Percentiles rank a stretch among this genome's conserved stretches.
phyloP scores from a whole-genome alignment of 1,284 basidiomycete species.

The Moesziomyces sp. region DNA sequence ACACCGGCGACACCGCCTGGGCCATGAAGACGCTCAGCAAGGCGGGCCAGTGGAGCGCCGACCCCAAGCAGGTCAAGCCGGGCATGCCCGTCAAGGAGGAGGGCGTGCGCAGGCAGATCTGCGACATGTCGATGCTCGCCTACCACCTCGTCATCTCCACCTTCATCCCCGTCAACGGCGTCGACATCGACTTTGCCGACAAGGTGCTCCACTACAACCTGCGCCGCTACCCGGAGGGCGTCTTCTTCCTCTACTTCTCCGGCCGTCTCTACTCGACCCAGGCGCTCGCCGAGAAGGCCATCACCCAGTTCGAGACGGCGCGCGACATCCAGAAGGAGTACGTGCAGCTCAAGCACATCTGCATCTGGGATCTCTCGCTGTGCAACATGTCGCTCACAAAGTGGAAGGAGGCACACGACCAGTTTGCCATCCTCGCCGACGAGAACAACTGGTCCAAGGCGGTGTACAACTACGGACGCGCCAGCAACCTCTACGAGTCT shows the following conservation, averaged over 20 bases:
- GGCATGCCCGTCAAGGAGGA: conserved; percentile 44
- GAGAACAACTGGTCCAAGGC: conserved; percentile 67
- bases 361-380: conserved; percentile 65
- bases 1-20: conserved; percentile 59
- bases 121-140: conserved; percentile 64
- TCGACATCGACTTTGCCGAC: conserved; percentile 64
- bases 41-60: conserved; percentile 56
- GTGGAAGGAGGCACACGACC: conserved; percentile 56
- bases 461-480: conserved; percentile 64
- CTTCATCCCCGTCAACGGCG: conserved; percentile 65
- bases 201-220: conserved; percentile 66
- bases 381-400: conserved; percentile 62
- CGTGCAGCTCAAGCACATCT: conserved; percentile 66
- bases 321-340: conserved; percentile 65
- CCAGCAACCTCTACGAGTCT: conserved; percentile 53
- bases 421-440: conserved; percentile 56
- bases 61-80: conserved; percentile 42
- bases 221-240: conserved; percentile 61
- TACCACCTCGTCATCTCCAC: conserved; percentile 66
- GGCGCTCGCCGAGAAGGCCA: conserved; percentile 55
- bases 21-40: conserved; percentile 59
- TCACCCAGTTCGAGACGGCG: conserved; percentile 59
- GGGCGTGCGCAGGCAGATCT: conserved; percentile 55
- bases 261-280: conserved; percentile 67
- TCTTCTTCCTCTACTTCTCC: conserved; percentile 68